Percentiles rank a stretch among this genome's conserved stretches.
phyloP scores from a whole-genome alignment of 2,329 filamentous ascomycete species.

The Cercospora citrullina region DNA sequence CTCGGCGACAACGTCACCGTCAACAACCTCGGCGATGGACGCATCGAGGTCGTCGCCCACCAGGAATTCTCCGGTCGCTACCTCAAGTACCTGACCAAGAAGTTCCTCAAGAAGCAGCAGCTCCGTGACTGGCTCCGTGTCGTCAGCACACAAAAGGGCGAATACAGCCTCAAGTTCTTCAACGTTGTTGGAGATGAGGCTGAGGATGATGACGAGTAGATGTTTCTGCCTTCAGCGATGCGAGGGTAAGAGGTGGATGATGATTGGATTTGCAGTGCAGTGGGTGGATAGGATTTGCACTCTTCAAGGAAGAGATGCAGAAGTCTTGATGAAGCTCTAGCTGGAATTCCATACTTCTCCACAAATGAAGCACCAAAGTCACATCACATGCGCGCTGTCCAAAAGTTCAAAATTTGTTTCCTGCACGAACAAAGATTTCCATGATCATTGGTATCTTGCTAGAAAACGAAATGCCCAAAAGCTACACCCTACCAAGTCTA shows the following conservation, averaged over 20 bases:
- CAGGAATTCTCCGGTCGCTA: conserved; percentile 98
- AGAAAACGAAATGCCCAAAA: not conserved
- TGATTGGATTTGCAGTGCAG: not conserved
- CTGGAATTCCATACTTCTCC: not conserved
- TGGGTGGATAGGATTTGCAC: not conserved
- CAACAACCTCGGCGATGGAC: conserved; percentile 88
- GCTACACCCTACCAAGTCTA: not conserved
- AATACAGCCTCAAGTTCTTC: conserved; percentile 99
- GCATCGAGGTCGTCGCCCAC: conserved; percentile 96
- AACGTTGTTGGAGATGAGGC: conserved; percentile 98
- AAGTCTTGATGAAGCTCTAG: not conserved
- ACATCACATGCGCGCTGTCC: not conserved
- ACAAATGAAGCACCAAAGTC: conserved; percentile 1
- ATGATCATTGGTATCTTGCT: conserved; percentile 5
- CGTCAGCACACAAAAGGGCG: conserved; percentile 94
- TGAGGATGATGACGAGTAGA: conserved; percentile 98
- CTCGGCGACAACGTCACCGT: conserved; percentile 91
- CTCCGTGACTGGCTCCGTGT: conserved; percentile 99
- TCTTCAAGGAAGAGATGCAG: not conserved
- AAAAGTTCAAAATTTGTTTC: not conserved
- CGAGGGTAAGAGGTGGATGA: not conserved
- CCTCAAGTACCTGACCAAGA: conserved; percentile 99
- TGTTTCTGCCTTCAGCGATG: not conserved
- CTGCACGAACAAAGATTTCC: not conserved
- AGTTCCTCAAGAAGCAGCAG: conserved; percentile 99